Evolutionary conservation across 164 flowering plant genomes (phyloP), one percentile per base, ranked within the genome.

Genomic region (Echeveria elegans): DNA sequence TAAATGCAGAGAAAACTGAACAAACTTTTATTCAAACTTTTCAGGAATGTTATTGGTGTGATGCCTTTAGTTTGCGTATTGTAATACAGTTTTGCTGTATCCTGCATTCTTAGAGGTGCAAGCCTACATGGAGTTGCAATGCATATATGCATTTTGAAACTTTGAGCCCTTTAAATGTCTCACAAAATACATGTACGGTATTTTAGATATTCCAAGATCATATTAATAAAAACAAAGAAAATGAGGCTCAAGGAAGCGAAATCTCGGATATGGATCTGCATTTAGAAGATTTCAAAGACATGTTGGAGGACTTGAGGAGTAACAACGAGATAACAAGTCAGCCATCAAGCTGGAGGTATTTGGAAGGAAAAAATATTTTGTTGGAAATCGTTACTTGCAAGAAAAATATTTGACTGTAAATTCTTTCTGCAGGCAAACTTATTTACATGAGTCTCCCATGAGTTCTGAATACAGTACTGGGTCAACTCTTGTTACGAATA

Each of bases 381-480:
- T 26, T 18, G 30, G 19, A 24, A 58, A 37, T 18, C 9, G 53
- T 29, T 4, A 26, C 36, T 21, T 71, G 28, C 61, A 32, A 15
- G 62, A 66, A 31, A 50, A 10, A 38, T n/a, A 62, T 70, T 69
- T 77, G 45, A 72, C 48, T 72, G 63, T 21, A 61, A 21, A 36
- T 43, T 21, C 60, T 56, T 29, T 31, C 36, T 66, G 34, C 74
- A 95, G 99, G 90, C 85, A 89, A 78, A 81, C 77, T 47, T 86
- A 83, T 78, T 66, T 81, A 59, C 79, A 77, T 56, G 86, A 85
- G 63, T 88, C 99, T 63, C 88, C 96, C 53, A 85, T 82, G 60
- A 86, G 89, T 78, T 91, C 99, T 16, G 97, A 83, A 45, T 83
- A 82, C 73, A 91, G 96, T 71, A 86, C 90, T 43, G 95, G 89